A percentile compares a stretch with the other conserved stretches of the same genome.
These are phyloP conservation scores for Colletotrichum tropicale DNA, from an alignment of 2,329 filamentous ascomycete species.

Conservation along the genomic window DNA sequence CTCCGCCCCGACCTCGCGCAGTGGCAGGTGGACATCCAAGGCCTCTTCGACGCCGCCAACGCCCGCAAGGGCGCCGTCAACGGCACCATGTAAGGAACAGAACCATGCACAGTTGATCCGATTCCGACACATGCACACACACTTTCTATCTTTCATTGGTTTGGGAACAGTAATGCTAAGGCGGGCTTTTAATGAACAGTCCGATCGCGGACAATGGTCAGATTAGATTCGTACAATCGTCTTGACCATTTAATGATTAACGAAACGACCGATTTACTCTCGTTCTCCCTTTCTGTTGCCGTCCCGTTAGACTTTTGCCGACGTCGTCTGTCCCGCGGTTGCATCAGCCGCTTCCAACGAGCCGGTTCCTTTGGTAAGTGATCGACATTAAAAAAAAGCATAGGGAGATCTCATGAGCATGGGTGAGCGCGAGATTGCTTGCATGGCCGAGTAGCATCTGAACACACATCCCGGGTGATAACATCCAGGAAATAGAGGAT, in stretches of 20 bases:
- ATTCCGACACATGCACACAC: background rate
- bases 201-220: slow-evolving; percentile 9
- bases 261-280: background rate
- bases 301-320: background rate
- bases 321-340: background rate
- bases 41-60: slow-evolving; percentile 61
- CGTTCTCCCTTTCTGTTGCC: background rate
- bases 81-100: slow-evolving; percentile 9
- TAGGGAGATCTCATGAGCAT: background rate
- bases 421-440: background rate
- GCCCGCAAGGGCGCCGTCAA: slow-evolving; percentile 17
- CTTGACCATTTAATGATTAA: background rate
- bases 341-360: background rate
- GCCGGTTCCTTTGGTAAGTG: background rate
- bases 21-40: slow-evolving; percentile 65
- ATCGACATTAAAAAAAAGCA: background rate
- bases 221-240: slow-evolving; percentile 1
- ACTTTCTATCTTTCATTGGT: background rate
- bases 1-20: slow-evolving; percentile 59
- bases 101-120: background rate
- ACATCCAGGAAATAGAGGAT: background rate
- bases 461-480: background rate
- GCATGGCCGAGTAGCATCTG: background rate
- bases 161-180: slow-evolving; percentile 12
- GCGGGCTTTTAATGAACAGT: slow-evolving; percentile 3